A percentile compares a stretch with the other conserved stretches of the same genome.
Evolutionary conservation across 768 basidiomycete genomes (phyloP).

Genomic region (Mycena pura): DNA sequence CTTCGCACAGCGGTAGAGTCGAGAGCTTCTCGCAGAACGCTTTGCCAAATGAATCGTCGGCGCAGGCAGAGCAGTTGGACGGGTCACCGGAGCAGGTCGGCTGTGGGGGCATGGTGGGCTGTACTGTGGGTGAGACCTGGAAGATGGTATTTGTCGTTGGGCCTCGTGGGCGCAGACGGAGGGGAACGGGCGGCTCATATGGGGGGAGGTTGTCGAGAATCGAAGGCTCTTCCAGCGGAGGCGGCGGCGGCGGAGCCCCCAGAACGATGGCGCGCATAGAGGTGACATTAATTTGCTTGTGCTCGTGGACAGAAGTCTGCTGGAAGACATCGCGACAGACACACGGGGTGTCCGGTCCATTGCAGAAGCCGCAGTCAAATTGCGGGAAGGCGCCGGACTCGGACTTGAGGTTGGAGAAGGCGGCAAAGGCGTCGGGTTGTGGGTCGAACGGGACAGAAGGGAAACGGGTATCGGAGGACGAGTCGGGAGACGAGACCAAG

Average conservation of each 20-base stretch:
- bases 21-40: constrained; percentile 82
- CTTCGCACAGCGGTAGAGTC: constrained; percentile 55
- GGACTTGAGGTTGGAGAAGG: constrained; percentile 38
- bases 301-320: constrained; percentile 47
- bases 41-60: constrained; percentile 84
- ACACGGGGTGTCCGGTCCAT: constrained; percentile 69
- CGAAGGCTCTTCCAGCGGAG: constrained; percentile 47
- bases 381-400: constrained; percentile 43
- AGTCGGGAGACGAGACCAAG: constrained; percentile 59
- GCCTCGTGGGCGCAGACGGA: constrained; percentile 62
- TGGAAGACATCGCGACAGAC: constrained; percentile 75
- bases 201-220: constrained; percentile 80
- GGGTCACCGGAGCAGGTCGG: constrained; percentile 84
- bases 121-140: constrained; percentile 47
- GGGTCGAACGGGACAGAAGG: constrained; percentile 42
- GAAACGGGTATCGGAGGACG: constrained; percentile 43
- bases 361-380: constrained; percentile 81
- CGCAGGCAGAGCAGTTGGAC: constrained; percentile 83
- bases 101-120: constrained; percentile 32
- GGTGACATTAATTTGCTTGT: constrained; percentile 23
- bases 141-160: constrained; percentile 57
- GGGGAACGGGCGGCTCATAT: constrained; percentile 83
- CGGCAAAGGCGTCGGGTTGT: constrained; percentile 35
- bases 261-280: constrained; percentile 34
- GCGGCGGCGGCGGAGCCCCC: constrained; percentile 30